A percentile compares a stretch with the other conserved stretches of the same genome.
These are phyloP conservation scores for Verticillium isaacii DNA, from an alignment of 2,329 filamentous ascomycete species.

Conservation along the genomic window DNA sequence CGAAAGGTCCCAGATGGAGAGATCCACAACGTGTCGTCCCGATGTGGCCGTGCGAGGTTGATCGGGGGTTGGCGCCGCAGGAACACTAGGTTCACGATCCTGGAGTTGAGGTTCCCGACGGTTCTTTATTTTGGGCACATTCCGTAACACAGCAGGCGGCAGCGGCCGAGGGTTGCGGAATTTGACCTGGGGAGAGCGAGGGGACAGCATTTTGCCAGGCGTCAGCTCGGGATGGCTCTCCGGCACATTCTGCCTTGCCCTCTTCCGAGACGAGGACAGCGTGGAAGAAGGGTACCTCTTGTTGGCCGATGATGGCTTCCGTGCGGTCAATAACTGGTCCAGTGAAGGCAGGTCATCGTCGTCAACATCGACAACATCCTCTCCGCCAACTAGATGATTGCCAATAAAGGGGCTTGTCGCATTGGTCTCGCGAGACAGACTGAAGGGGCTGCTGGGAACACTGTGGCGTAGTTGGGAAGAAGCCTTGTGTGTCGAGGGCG, in stretches of 20 bases:
- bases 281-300: background rate
- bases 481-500: constrained; percentile 4
- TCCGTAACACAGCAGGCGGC: background rate
- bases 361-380: constrained; percentile 10
- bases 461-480: constrained; percentile 13
- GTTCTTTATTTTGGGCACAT: background rate
- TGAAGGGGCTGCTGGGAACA: constrained; percentile 26
- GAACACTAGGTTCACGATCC: background rate
- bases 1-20: constrained; percentile 10
- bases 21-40: constrained; percentile 2
- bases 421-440: constrained; percentile 29
- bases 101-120: background rate
- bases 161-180: background rate
- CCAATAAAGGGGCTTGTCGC: constrained; percentile 25
- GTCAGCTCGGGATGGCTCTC: background rate
- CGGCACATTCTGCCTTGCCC: too few relatives aligned
- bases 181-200: background rate
- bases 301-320: background rate
- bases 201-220: background rate
- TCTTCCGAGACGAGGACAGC: background rate
- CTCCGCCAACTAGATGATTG: background rate
- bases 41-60: background rate
- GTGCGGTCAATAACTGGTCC: constrained; percentile 11
- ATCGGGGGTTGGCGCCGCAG: background rate
- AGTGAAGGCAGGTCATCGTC: constrained; percentile 31